Base-by-base conservation (phyloP, 2,329 filamentous ascomycete genomes). In the Hypomyces perniciosus region DNA sequence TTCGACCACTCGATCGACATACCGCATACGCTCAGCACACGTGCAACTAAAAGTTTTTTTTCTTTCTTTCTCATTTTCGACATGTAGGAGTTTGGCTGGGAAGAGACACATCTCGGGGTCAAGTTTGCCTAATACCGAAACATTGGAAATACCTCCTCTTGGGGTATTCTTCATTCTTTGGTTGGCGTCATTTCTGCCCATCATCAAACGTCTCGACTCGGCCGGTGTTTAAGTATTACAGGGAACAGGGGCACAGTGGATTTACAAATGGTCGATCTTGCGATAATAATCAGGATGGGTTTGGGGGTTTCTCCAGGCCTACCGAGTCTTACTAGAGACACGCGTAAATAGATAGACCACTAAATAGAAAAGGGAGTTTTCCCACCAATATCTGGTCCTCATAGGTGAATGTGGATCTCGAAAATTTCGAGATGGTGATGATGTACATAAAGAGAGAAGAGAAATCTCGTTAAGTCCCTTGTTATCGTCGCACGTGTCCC, bases 131-230 rank as follows among this genome's bases (percentile, higher is more conserved):
- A 28, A n/a, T 29, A 13, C 10, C 26, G 20, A 39, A 34, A 26
- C 13, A 13, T 46, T 46, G 44, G 44, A 46, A 46, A 39, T 38
- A 12, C 44, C 44, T 38, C 35, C 20, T 45, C 31, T 46, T 35
- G 7, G 34, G 44, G 44, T 13, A 46, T n/a, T 8, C 30, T 34
- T 44, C 42, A 34, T 20, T 9, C 31, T 44, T 44, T 26, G 29
- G n/a, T 26, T 44, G 34, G 34, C 30, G 34, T 26, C 27, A 30
- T 39, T 30, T 29, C 33, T 44, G 6, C 28, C 42, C 42, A 6
- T 6, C 29, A 44, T 44, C 12, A 20, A 20, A 31, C 29, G 12
- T 27, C 12, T 46, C 20, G 27, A 39, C 20, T 7, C 31, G 27
- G 28, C 33, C 8, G 20, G 33, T 20, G 29, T 28, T n/a, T 8